Base-by-base conservation (phyloP, 306 rosid genomes). In the Adenanthera pavonina region DNA sequence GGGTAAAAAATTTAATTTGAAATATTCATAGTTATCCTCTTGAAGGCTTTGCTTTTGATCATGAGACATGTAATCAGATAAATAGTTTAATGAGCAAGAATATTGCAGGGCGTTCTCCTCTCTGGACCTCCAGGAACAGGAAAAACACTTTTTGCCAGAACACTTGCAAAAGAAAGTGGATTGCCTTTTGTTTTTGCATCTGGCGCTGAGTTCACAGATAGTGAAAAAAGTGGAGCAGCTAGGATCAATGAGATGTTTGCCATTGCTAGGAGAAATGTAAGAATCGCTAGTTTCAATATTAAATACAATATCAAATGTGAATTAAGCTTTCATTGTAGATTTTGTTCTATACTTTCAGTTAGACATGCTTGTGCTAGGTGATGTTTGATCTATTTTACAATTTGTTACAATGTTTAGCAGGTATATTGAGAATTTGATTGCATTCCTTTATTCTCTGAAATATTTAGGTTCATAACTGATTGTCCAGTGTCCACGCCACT, bases 91-190 rank as follows among this genome's bases (percentile, higher is more conserved):
- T 80, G 79, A 81, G 78, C 57, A 61, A 61, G 73, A 75, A 56
- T 61, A 20, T 77, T 82, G 82, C 89, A 95, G 99, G 98, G 99
- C 74, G 98, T 95, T 86, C 97, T 95, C 79, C 97, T 93, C 76
- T 95, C 98, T 85, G 98, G 99, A 78, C 99, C 99, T 81, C 98
- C 97, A 80, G 98, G 99, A 86, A 95, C 99, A 38, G 99, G 99
- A 57, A 95, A 95, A 86, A 95, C 99, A 56, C 96, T 95, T 70
- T 95, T 95, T 86, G 99, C 99, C 34, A 90, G 98, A 89, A 92
- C 97, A 41, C 93, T 95, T 64, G 84, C 99, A 78, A 95, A 93
- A 82, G 89, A 90, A 89, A 91, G 98, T 78, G 98, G 99, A 54
- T 59, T 95, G 87, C 98, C 99, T 7, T 95, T 95, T 79, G 99